Evolutionary conservation across 345 rosid species (phyloP).

Genomic region (Acer negundo): DNA sequence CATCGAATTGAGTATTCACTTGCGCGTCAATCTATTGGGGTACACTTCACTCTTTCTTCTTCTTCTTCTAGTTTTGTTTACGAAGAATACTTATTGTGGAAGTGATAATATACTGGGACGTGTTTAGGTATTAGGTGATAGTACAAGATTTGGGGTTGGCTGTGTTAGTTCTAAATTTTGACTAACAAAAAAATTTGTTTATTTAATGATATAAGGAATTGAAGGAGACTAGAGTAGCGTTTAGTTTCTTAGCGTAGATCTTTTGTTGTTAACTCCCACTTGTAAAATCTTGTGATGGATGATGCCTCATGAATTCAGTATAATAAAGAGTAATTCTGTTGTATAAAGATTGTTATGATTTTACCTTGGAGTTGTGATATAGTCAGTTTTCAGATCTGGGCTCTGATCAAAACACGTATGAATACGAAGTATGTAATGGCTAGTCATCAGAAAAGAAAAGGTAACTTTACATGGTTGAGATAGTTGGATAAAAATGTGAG

Average conservation of each 20-base stretch:
- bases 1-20: conserved; percentile 86
- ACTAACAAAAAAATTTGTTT: not conserved
- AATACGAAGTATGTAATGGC: not conserved
- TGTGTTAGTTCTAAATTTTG: not conserved
- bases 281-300: not conserved
- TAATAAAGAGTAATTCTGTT: not conserved
- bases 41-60: conserved; percentile 26
- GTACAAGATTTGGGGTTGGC: not conserved
- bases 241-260: conserved; percentile 7
- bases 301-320: not conserved
- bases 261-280: not conserved
- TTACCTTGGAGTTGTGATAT: not conserved
- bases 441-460: not conserved
- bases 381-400: conserved; percentile 20
- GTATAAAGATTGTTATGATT: not conserved
- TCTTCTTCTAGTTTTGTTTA: not conserved
- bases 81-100: not conserved
- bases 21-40: conserved; percentile 96
- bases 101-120: not conserved
- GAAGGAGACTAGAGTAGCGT: not conserved
- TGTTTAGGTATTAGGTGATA: not conserved
- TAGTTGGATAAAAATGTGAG: not conserved
- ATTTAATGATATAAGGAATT: not conserved
- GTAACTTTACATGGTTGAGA: conserved; percentile 7
- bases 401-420: not conserved